phyloP scores from a whole-genome alignment of 2,329 filamentous ascomycete genomes.

The Apiospora phragmitis region DNA sequence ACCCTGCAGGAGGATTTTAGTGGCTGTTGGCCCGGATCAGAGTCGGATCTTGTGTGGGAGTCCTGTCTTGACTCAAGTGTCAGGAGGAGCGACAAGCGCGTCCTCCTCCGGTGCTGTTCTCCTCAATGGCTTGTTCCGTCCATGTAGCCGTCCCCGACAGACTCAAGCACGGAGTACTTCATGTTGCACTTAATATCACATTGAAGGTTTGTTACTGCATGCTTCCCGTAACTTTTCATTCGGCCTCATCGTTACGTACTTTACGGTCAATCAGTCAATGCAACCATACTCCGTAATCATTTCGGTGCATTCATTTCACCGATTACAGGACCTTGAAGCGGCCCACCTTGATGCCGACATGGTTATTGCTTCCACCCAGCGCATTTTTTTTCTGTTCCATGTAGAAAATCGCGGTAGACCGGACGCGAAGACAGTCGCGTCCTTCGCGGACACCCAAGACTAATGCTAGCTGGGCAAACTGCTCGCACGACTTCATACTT shows the following conservation, averaged over 20 bases:
- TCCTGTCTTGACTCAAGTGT: neutral
- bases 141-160: neutral
- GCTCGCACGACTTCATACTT: neutral
- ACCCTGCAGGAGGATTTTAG: conserved; percentile 5
- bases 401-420: neutral
- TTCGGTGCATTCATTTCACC: neutral
- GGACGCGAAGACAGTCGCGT: neutral
- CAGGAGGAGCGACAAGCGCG: neutral
- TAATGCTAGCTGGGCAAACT: neutral
- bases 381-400: neutral
- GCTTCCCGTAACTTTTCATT: neutral
- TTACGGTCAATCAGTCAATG: conserved; percentile 1
- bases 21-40: neutral
- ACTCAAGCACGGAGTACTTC: neutral
- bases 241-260: neutral
- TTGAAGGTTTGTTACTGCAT: neutral
- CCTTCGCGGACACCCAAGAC: neutral
- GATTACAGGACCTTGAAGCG: conserved; percentile 1
- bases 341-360: neutral
- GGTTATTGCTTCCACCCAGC: neutral
- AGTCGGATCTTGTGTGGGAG: neutral
- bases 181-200: neutral
- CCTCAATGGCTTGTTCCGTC: conserved; percentile 4
- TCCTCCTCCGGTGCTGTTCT: neutral
- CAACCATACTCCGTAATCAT: conserved; percentile 6